These are phyloP conservation scores for Leccinum obscurum DNA, from an alignment of 768 basidiomycete species.

Conservation along the genomic window DNA sequence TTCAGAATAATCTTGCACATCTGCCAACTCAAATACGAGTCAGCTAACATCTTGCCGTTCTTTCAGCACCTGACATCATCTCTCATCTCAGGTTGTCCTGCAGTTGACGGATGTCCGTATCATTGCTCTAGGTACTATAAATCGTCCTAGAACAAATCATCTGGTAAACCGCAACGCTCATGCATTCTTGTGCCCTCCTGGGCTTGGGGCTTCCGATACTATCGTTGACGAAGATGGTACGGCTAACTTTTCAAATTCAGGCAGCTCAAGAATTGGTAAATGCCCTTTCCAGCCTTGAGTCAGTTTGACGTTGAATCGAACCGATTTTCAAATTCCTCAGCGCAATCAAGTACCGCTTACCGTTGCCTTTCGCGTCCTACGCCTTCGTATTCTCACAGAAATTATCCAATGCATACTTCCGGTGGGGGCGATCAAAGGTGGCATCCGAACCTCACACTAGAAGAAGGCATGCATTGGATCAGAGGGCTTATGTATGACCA, in stretches of 20 bases:
- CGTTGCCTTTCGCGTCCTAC: constrained; percentile 53
- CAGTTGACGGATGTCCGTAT: constrained; percentile 73
- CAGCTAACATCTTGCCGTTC: constrained; percentile 24
- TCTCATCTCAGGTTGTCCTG: constrained; percentile 54
- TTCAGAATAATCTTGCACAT: constrained; percentile 68
- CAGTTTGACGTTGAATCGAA: background rate
- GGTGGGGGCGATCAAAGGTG: constrained; percentile 70
- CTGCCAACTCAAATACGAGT: constrained; percentile 69
- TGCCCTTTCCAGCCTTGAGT: background rate
- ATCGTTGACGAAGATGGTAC: constrained; percentile 4
- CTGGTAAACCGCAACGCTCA: constrained; percentile 69
- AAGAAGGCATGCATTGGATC: constrained; percentile 69
- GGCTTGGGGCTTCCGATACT: constrained; percentile 41
- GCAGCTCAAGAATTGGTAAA: constrained; percentile 9
- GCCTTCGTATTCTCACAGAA: constrained; percentile 53
- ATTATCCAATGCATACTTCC: constrained; percentile 74
- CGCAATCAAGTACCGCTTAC: constrained; percentile 29
- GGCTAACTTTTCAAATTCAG: background rate
- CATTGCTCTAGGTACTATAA: constrained; percentile 66
- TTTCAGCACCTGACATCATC: constrained; percentile 9
- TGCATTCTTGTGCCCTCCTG: constrained; percentile 67
- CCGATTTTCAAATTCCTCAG: constrained; percentile 3
- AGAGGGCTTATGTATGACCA: constrained; percentile 63
- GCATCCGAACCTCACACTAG: constrained; percentile 51
- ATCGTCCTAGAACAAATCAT: constrained; percentile 54